Base-by-base conservation (phyloP, 169 alveolate species). In the Eimeria sp. region DNA sequence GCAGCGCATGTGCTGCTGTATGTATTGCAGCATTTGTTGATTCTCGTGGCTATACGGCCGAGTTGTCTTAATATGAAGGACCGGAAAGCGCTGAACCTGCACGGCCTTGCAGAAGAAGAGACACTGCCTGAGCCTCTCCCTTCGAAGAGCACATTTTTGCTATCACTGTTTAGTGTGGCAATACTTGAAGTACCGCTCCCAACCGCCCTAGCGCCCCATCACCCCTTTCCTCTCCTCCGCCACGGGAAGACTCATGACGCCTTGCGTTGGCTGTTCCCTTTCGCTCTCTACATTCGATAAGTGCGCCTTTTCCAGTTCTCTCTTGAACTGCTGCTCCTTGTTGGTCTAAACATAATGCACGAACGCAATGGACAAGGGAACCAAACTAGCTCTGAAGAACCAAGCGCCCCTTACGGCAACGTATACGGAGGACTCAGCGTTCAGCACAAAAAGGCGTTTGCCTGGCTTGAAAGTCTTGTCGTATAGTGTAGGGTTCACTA, bases 281-380 rank as follows among this genome's bases (percentile, higher is more conserved):
- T 86, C 92, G 14, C 6, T 86, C 49, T 86, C 80, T 18, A 86
- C 47, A 25, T 86, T 86, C 63, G 63, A 34, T 86, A 43, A 70
- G 27, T 86, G 92, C 7, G 92, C 80, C 78, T 86, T 86, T 61
- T 86, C 92, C 22, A 86, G 80, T 72, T 86, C 92, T n/a, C 58
- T 20, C 49, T 86, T 86, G 34, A 86, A 86, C 30, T 86, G 78
- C n/a, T 34, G 78, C 63, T 49, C 80, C 58, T 86, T 86, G 61
- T 70, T 86, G 65, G 49, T 34, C 92, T 86, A 72, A 58, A 61
- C 47, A 67, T 14, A 54, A 83, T 30, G n/a, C 13, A 27, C 4
- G 22, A 45, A 78, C 18, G 40, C 65, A 78, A 67, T 4, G 1
- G 6, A 27, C 7, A 5, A 61, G 20, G n/a, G 70, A 18, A 5